Evolutionary conservation across 257 asterid genomes (phyloP).

Genomic region (Ocimum tenuiflorum): DNA sequence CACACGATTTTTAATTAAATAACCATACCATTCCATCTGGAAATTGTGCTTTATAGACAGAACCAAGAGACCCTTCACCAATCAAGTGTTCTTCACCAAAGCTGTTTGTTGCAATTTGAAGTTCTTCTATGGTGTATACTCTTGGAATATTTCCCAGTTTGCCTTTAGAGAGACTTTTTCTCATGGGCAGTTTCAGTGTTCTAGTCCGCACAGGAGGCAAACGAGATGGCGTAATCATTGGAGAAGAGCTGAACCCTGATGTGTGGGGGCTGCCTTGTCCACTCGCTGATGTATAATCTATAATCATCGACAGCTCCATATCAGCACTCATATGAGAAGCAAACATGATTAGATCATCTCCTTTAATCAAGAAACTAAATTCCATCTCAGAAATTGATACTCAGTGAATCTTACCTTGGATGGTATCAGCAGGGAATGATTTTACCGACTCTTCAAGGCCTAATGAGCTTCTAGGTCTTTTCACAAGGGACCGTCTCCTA

Average conservation of each 20-base stretch:
- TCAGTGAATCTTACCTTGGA: slow-evolving; percentile 34
- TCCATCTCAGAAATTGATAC: too few relatives aligned
- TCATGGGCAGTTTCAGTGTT: slow-evolving; percentile 36
- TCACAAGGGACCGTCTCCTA: slow-evolving; percentile 21
- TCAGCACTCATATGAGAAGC: not conserved
- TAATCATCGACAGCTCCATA: not conserved
- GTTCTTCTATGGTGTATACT: slow-evolving; percentile 58
- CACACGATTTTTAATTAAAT: not conserved
- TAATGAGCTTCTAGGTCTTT: slow-evolving; percentile 18
- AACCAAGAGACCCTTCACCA: slow-evolving; percentile 88
- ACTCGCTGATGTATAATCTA: slow-evolving; percentile 36
- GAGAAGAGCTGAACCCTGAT: slow-evolving; percentile 50
- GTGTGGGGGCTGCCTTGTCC: slow-evolving; percentile 38
- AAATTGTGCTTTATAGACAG: slow-evolving; percentile 76
- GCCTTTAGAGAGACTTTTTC: slow-evolving; percentile 48
- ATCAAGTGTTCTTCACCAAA: slow-evolving; percentile 59
- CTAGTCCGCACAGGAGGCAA: slow-evolving; percentile 64
- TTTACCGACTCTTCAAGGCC: slow-evolving; percentile 34
- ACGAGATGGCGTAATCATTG: slow-evolving; percentile 46
- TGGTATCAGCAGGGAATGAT: slow-evolving; percentile 39
- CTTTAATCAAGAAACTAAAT: too few relatives aligned
- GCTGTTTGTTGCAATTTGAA: slow-evolving; percentile 74
- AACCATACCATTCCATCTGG: slow-evolving; percentile 67
- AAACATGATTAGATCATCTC: not conserved
- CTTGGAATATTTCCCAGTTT: slow-evolving; percentile 45